Base-by-base conservation (phyloP, 768 basidiomycete genomes). In the Pisolithus albus region DNA sequence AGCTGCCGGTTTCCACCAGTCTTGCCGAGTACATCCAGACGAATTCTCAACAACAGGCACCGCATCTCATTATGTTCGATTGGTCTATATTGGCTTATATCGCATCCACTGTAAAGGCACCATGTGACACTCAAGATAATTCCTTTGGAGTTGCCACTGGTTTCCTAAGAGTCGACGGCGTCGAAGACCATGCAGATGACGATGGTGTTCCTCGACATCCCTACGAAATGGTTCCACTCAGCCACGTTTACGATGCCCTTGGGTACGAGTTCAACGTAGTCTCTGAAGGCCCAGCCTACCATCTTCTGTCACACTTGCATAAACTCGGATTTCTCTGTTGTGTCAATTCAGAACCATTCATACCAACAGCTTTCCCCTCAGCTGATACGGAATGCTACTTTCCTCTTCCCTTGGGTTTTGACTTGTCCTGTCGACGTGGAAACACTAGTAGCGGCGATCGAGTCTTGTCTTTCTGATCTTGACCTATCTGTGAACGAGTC, bases 401-500 rank as follows among this genome's bases (percentile, higher is more conserved):
- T 57, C 83, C 82, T 1, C 64, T 91, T 18, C 87, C 89, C 1
- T 65, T 86, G 9, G 79, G 83, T 0, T 74, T 90, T 39, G 89
- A 92, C 56, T 67, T 83, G 11, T 85, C 88, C 1, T n/a, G 73
- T 75, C 16, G 81, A 83, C 43, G 86, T 92, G 7, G 88, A 91
- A 59, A 79, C 75, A 0, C 71, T 92, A 26, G 79, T 89, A 18
- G 75, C 81, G 7, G 75, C 84, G 5, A 79, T 90, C 24, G 88
- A 90, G 62, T 77, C 79, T 5, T 85, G 82, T 57, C 70, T 92
- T 21, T 70, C 73, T 5, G 86, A 89, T 58, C 62, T 88, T 23
- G 82, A 90, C 64, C 69, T 92, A 26, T 79, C 83, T 3, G 73
- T 83, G 24, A 88, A 89, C 58, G 90, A 92, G 65, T 71, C 76